Evolutionary conservation across 495 filamentous ascomycete species (phyloP).

Genomic region (Articulospora tetracladia): DNA sequence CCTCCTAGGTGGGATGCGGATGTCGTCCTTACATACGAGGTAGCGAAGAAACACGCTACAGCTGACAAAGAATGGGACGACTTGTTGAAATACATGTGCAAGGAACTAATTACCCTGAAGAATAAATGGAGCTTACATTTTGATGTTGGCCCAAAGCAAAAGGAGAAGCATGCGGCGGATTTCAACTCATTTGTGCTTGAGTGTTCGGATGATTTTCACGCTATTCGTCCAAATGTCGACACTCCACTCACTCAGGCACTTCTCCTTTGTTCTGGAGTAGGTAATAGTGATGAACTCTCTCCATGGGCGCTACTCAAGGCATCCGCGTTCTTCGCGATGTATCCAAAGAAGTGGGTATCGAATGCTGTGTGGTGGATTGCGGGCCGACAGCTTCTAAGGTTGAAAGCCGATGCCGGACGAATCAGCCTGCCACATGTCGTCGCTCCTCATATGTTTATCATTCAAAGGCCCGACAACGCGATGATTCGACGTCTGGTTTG

Average conservation of each 20-base stretch:
- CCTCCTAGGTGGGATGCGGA: slow-evolving; percentile 41
- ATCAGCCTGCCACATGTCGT: slow-evolving; percentile 21
- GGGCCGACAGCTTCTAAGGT: slow-evolving; percentile 55
- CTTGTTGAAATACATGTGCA: slow-evolving; percentile 33
- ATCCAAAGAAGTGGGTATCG: not conserved
- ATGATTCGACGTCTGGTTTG: slow-evolving; percentile 12
- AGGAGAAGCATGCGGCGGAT: not conserved
- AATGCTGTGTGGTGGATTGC: slow-evolving; percentile 61
- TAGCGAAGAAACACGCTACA: slow-evolving; percentile 31
- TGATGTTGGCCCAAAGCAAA: slow-evolving; percentile 19
- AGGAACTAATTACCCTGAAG: slow-evolving; percentile 29
- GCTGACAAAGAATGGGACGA: slow-evolving; percentile 21
- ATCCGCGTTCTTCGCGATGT: slow-evolving; percentile 48
- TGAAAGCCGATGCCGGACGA: slow-evolving; percentile 49
- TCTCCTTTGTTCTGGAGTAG: slow-evolving; percentile 34
- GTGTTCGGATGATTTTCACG: slow-evolving; percentile 39
- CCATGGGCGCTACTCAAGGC: slow-evolving; percentile 59
- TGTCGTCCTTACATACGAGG: slow-evolving; percentile 37
- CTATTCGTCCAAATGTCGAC: slow-evolving; percentile 33
- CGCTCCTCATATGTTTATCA: slow-evolving; percentile 42
- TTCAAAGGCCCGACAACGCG: slow-evolving; percentile 35
- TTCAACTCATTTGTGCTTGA: slow-evolving; percentile 29
- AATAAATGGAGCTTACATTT: slow-evolving; percentile 26
- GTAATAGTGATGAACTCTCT: slow-evolving; percentile 36
- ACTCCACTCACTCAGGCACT: slow-evolving; percentile 28